Base-by-base conservation (phyloP, 2,329 filamentous ascomycete genomes). In the Leptographium procerum region DNA sequence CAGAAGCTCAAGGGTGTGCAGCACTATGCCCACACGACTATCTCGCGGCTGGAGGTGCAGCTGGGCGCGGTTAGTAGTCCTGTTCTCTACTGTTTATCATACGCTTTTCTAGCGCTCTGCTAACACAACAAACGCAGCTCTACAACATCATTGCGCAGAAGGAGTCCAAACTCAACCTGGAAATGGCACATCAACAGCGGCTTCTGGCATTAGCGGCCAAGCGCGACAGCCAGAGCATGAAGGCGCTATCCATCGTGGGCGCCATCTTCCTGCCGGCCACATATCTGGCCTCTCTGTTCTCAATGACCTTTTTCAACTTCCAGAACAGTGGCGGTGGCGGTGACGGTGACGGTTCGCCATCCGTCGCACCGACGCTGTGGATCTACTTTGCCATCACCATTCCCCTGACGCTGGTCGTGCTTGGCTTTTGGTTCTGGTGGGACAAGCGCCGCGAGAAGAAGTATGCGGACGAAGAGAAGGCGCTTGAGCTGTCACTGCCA, bases 281-380 rank as follows among this genome's bases (percentile, higher is more conserved):
- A 1, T 84, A 79, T 62, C 74, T 86, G 22, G 77, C 83, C 10
- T 85, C 83, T 0, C 73, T 86, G 28, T 86, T 86, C 64, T 80
- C 77, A 72, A 86, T 85, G 81, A 81, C 81, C 0, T 86, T 86
- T 67, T 86, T 86, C 71, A 77, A 85, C 69, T 85, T 84, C 63
- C 77, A 77, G 62, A 69, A 72, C 45, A 8, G 8, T 75, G 66
- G 61, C 69, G 66, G 48, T 24, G 55, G 31, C 52, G 33, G 33
- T 40, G 16, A 24, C 50, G 14, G 26, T 36, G 28, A 40, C 26
- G 43, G 33, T 47, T 52, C 55, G 9, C 14, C 50, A 8, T 11
- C 73, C 53, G 77, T 84, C 19, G 79, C 78, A 13, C 67, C 72
- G 22, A 69, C 75, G 55, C 72, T 86, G 29, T 86, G 83, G 82